Evolutionary conservation across 306 rosid genomes (phyloP), one percentile per base, ranked within the genome.

Genomic region (Notholithocarpus densiflorus): DNA sequence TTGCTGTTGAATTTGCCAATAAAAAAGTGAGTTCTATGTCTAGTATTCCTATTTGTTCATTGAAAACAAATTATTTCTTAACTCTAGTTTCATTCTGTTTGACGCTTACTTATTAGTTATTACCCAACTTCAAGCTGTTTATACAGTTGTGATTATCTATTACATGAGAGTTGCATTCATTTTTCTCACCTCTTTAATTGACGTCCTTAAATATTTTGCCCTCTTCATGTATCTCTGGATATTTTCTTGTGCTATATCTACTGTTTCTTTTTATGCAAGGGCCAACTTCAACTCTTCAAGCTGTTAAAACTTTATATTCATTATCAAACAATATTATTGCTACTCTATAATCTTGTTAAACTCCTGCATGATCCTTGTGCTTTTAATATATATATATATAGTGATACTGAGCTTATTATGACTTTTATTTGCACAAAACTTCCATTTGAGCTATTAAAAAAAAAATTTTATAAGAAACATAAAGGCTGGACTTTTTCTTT

Each of bases 1-100:
- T 26, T 56, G 18, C 34, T 52, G 26, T 80, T 51, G 57, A 53
- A 40, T 83, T 86, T 85, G 74, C 66, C 52, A 59, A 20, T 43
- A 60, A 34, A 11, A 34, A 68, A 10, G 77, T 29, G 56, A 75
- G 84, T 76, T 13, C 55, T 81, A 18, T 71, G 24, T 55, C 56
- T 70, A 52, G 40, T 27, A 14, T 56, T 77, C 23, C 12, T 60
- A 5, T 60, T 60, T 20, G 43, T 60, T 60, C 34, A 23, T 24
- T 60, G 26, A 60, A 23, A 24, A 12, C 43, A 24, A 7, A 7
- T 24, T 11, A 4, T 20, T 60, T 60, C 4, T n/a, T 12, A 14
- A 24, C 31, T 24, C 31, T 24, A 11, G 19, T 23, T 24, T 60
- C n/a, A 4, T 60, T 24, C 1, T 24, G 18, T 60, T 24, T 60